phyloP scores from a whole-genome alignment of 1,284 basidiomycete genomes.

The Ustilago hordei region DNA sequence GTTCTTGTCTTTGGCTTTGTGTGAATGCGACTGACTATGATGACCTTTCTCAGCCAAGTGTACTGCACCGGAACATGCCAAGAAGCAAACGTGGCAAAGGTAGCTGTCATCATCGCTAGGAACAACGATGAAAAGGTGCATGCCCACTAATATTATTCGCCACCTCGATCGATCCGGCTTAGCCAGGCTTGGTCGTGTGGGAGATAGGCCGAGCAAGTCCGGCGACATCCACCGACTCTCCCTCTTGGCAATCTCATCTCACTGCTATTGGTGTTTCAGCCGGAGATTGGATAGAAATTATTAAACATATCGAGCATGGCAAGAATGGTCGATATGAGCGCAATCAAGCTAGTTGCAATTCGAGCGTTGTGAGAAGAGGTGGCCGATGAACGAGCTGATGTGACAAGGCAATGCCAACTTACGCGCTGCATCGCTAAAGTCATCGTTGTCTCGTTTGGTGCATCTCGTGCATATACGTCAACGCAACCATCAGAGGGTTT shows the following conservation, averaged over 20 bases:
- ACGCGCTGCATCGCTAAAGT: conserved; percentile 24
- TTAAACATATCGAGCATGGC: neutral
- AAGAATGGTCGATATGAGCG: neutral
- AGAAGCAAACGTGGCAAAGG: neutral
- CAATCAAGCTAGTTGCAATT: neutral
- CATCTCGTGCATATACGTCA: conserved; percentile 8
- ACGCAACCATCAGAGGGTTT: too few relatives aligned
- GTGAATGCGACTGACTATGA: neutral
- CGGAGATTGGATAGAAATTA: neutral
- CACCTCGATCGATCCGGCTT: conserved; percentile 6
- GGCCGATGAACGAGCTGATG: neutral
- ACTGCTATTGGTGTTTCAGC: too few relatives aligned
- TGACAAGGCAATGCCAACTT: neutral
- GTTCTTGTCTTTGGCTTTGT: neutral
- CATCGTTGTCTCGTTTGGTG: conserved; percentile 27
- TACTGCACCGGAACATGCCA: neutral
- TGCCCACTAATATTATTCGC: neutral
- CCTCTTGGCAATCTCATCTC: neutral
- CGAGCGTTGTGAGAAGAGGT: neutral
- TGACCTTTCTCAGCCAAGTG: neutral
- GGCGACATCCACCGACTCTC: neutral
- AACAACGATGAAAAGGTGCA: neutral
- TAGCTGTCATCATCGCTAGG: neutral
- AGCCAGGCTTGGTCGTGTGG: neutral
- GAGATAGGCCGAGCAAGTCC: neutral